Conservation (phyloP, 1,284 basidiomycete species). For the Ceratorhiza oryzae-sativae region DNA sequence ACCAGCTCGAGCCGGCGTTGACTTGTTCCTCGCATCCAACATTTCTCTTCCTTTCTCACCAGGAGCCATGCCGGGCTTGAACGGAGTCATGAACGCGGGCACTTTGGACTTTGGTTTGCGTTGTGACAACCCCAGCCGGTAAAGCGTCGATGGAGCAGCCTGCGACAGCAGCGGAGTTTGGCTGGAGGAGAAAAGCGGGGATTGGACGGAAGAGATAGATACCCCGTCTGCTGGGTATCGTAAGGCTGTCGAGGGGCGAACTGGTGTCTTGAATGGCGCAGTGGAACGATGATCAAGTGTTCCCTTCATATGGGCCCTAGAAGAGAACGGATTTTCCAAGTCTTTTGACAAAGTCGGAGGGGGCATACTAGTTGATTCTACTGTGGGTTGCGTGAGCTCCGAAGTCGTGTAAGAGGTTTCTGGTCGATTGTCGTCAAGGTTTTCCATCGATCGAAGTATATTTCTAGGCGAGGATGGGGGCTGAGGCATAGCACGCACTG, state of each 20-base stretch:
- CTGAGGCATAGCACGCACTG: background rate
- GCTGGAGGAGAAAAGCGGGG: conserved; percentile 3
- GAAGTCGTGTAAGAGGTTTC: background rate
- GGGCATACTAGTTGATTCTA: background rate
- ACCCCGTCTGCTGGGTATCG: background rate
- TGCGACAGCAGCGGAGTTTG: conserved; percentile 8
- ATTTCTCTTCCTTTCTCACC: conserved; percentile 56
- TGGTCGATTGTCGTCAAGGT: conserved; percentile 4
- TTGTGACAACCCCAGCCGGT: conserved; percentile 29
- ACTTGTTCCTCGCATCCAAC: conserved; percentile 1
- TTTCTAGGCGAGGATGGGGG: background rate
- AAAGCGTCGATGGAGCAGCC: conserved; percentile 17
- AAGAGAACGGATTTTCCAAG: conserved; percentile 22
- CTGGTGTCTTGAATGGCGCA: conserved; percentile 18
- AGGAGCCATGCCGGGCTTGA: conserved; percentile 66
- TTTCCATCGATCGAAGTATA: conserved; percentile 28
- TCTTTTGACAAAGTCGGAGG: background rate
- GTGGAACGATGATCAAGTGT: background rate
- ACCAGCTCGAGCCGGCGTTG: conserved; percentile 49
- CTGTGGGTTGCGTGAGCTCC: background rate
- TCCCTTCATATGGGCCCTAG: background rate
- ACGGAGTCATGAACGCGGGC: conserved; percentile 68
- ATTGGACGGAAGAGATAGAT: background rate
- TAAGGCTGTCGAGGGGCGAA: background rate
- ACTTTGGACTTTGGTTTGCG: conserved; percentile 27